phyloP scores from a whole-genome alignment of 805 yeast genomes.

The Torulaspora gathmanii region DNA sequence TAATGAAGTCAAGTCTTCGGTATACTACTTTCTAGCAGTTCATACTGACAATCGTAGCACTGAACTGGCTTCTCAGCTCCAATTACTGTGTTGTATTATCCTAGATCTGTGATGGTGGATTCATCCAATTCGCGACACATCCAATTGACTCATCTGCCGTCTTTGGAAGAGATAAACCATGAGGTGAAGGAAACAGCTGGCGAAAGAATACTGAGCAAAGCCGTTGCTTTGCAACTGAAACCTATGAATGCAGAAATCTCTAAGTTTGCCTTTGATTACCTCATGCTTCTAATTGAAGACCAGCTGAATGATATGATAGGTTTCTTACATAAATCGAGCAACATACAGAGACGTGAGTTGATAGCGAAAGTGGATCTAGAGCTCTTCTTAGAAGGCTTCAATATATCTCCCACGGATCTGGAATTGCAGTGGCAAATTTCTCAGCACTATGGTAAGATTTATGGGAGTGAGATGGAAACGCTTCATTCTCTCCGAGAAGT shows the following conservation, averaged over 20 bases:
- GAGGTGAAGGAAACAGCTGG: constrained; percentile 20
- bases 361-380: constrained; percentile 51
- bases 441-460: constrained; percentile 19
- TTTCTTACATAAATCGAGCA: constrained; percentile 47
- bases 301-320: constrained; percentile 40
- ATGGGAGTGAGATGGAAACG: constrained; percentile 11
- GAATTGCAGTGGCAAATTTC: constrained; percentile 35
- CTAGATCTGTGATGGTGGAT: constrained; percentile 3
- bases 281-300: constrained; percentile 35
- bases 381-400: constrained; percentile 42
- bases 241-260: constrained; percentile 33
- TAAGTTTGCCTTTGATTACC: constrained; percentile 38
- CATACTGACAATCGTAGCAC: too few species aligned
- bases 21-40: too few species aligned
- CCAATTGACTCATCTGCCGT: constrained; percentile 20
- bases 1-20: too few species aligned
- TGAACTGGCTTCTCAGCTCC: too few species aligned
- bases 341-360: constrained; percentile 54
- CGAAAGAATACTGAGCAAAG: constrained; percentile 26
- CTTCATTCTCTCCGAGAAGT: constrained; percentile 16
- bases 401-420: constrained; percentile 40
- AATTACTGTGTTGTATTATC: too few species aligned
- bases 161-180: constrained; percentile 22
- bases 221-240: constrained; percentile 38
- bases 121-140: constrained; percentile 8